These are phyloP conservation scores for Amoeboaphelidium protococcarum DNA, from an alignment of 371 early-diverging fungal genomes.

Conservation along the genomic window DNA sequence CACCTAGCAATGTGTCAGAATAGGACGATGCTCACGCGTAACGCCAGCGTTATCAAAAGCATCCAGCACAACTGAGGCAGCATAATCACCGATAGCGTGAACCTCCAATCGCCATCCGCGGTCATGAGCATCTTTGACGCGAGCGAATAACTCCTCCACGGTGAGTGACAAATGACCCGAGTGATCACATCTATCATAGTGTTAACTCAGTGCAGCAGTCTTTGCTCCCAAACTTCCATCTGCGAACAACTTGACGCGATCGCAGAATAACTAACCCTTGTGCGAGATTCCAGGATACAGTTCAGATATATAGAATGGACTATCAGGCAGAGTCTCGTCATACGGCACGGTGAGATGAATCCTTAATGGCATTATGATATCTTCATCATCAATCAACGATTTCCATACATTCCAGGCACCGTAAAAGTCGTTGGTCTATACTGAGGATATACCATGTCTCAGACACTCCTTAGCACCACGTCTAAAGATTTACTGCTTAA, in stretches of 20 bases:
- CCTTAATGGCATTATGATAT: neutral
- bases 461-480: neutral
- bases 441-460: neutral
- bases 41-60: neutral
- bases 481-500: neutral
- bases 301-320: neutral
- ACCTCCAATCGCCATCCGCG: neutral
- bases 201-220: neutral
- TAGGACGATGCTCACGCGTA: neutral
- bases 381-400: neutral
- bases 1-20: neutral
- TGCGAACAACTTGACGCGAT: neutral
- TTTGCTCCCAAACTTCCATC: neutral
- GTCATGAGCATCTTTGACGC: neutral
- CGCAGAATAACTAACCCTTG: neutral
- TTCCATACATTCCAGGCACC: neutral
- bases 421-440: neutral
- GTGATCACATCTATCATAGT: neutral
- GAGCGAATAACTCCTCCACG: neutral
- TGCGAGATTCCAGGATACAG: neutral
- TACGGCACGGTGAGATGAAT: neutral
- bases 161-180: neutral
- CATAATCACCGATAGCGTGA: neutral
- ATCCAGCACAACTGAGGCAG: neutral
- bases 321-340: neutral